Conservation (phyloP, 371 early-diverging fungal genomes). For the Mucor velutinosus region DNA sequence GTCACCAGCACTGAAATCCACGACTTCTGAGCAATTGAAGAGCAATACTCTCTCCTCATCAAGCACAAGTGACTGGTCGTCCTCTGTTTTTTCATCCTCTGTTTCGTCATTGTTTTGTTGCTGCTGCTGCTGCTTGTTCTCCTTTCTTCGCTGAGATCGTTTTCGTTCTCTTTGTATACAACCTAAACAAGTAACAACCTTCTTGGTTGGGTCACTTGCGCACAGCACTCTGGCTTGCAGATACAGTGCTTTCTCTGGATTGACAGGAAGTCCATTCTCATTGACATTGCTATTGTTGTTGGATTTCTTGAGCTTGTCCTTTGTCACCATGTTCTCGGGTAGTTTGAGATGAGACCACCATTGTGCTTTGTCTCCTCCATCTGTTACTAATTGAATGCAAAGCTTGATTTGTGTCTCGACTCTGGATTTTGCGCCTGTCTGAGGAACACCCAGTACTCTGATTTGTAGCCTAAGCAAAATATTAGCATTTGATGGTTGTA, state of each 20-base stretch:
- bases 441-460: slow-evolving; percentile 73
- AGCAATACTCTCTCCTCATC: slow-evolving; percentile 77
- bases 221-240: slow-evolving; percentile 84
- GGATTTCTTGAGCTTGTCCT: slow-evolving; percentile 51
- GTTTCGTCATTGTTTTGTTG: slow-evolving; percentile 17
- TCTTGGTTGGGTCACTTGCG: slow-evolving; percentile 79
- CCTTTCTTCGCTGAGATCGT: slow-evolving; percentile 57
- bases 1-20: slow-evolving; percentile 91
- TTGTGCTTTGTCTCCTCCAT: slow-evolving; percentile 63
- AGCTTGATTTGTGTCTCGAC: slow-evolving; percentile 87
- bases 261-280: slow-evolving; percentile 22
- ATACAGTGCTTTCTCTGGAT: slow-evolving; percentile 57
- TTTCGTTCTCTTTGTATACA: slow-evolving; percentile 86
- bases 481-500: not conserved
- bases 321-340: slow-evolving; percentile 68
- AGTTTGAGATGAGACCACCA: slow-evolving; percentile 74
- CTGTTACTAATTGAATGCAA: slow-evolving; percentile 71
- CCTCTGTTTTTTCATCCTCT: slow-evolving; percentile 35
- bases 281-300: not conserved
- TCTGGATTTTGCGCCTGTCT: slow-evolving; percentile 75
- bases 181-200: slow-evolving; percentile 80
- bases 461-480: slow-evolving; percentile 43
- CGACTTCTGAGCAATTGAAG: slow-evolving; percentile 87
- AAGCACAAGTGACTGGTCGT: slow-evolving; percentile 54
- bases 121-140: slow-evolving; percentile 31